phyloP scores from a whole-genome alignment of 2,329 filamentous ascomycete species.

The Cladosporium sp. region DNA sequence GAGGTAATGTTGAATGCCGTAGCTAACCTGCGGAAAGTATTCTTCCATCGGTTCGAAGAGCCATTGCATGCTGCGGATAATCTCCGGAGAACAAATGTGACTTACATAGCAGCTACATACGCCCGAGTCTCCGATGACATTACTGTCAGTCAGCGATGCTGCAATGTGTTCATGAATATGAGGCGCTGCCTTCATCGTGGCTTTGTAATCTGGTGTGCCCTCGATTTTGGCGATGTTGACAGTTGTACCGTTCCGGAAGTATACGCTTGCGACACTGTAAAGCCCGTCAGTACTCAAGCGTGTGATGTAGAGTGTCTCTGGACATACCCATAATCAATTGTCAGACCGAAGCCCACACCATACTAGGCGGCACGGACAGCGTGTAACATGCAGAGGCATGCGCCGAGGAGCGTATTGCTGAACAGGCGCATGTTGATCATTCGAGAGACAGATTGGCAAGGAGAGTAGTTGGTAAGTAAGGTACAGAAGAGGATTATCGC shows the following conservation, averaged over 20 bases:
- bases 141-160: background rate
- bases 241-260: slow-evolving; percentile 5
- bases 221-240: slow-evolving; percentile 11
- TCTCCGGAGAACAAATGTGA: too few species aligned
- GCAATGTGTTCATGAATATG: background rate
- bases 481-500: background rate
- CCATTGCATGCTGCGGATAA: background rate
- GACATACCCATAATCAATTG: slow-evolving; percentile 8
- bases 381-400: background rate
- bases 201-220: slow-evolving; percentile 1
- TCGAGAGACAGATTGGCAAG: background rate
- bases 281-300: background rate
- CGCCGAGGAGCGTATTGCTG: background rate
- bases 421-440: background rate
- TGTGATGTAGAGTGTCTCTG: background rate
- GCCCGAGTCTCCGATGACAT: background rate
- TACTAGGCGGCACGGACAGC: background rate
- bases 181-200: slow-evolving; percentile 1
- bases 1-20: background rate
- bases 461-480: background rate
- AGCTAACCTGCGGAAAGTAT: background rate
- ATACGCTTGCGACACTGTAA: background rate
- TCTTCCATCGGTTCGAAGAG: background rate
- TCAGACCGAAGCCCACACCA: slow-evolving; percentile 5
- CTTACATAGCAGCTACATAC: background rate